Evolutionary conservation across 371 early-diverging fungal genomes (phyloP).

Genomic region (Basidiobolus meristosporus): DNA sequence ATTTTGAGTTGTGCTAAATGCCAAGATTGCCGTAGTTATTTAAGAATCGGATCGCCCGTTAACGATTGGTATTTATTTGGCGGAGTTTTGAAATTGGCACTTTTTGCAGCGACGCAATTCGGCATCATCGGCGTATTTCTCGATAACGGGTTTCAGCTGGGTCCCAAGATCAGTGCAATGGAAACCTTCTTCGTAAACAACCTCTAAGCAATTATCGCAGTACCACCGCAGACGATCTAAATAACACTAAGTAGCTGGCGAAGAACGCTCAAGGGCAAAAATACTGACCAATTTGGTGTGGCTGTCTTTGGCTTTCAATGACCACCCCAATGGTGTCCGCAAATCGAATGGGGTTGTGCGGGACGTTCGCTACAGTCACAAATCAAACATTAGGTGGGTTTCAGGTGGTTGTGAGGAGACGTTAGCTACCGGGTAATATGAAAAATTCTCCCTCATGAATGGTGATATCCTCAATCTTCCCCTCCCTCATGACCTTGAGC

Average conservation of each 20-base stretch:
- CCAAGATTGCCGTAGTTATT: too few species aligned
- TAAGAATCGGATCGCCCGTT: too few species aligned
- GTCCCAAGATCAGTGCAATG: slow-evolving; percentile 73
- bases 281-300: slow-evolving; percentile 44
- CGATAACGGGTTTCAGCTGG: slow-evolving; percentile 82
- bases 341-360: slow-evolving; percentile 88
- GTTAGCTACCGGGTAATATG: slow-evolving; percentile 63
- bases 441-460: slow-evolving; percentile 91
- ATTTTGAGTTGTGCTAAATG: too few species aligned
- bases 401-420: too few species aligned
- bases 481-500: slow-evolving; percentile 64
- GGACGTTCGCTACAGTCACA: slow-evolving; percentile 41
- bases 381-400: slow-evolving; percentile 1
- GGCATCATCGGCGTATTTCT: slow-evolving; percentile 37
- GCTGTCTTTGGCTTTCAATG: slow-evolving; percentile 65
- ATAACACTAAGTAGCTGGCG: slow-evolving; percentile 1
- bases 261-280: slow-evolving; percentile 2
- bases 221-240: slow-evolving; percentile 83
- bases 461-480: slow-evolving; percentile 57
- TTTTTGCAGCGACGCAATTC: slow-evolving; percentile 56
- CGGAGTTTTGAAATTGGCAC: slow-evolving; percentile 49
- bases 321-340: slow-evolving; percentile 87
- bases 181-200: slow-evolving; percentile 79
- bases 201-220: slow-evolving; percentile 60
- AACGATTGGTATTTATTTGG: slow-evolving; percentile 19